These are phyloP conservation scores for Lasiosphaeria ovina DNA, from an alignment of 495 filamentous ascomycete genomes.

Conservation along the genomic window DNA sequence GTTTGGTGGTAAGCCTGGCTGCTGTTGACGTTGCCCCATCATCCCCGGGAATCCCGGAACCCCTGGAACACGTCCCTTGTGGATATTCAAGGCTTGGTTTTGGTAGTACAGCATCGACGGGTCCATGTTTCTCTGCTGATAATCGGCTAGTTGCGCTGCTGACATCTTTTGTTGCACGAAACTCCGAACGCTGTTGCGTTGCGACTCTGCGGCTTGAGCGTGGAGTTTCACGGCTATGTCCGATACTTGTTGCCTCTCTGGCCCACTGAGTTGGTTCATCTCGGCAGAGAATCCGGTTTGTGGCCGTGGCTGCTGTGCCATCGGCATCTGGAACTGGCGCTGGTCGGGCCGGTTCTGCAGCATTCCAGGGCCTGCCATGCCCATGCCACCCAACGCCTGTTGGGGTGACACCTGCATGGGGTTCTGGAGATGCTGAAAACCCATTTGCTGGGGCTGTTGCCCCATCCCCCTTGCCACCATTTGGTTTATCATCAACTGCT, in stretches of 20 bases:
- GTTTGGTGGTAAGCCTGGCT: slow-evolving; percentile 27
- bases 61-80: slow-evolving; percentile 18
- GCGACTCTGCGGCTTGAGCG: slow-evolving; percentile 27
- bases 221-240: slow-evolving; percentile 30
- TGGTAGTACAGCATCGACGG: slow-evolving; percentile 42
- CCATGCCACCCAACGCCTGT: slow-evolving; percentile 34
- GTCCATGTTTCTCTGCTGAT: slow-evolving; percentile 38
- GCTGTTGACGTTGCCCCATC: slow-evolving; percentile 27
- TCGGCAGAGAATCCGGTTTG: background rate
- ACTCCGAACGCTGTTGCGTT: slow-evolving; percentile 32
- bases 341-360: slow-evolving; percentile 32
- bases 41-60: slow-evolving; percentile 7
- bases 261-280: slow-evolving; percentile 24
- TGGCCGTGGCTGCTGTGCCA: slow-evolving; percentile 25
- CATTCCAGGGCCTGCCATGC: slow-evolving; percentile 33
- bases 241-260: slow-evolving; percentile 29
- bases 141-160: slow-evolving; percentile 28
- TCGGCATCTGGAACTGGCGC: slow-evolving; percentile 41
- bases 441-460: slow-evolving; percentile 36
- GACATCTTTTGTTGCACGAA: slow-evolving; percentile 26
- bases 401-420: slow-evolving; percentile 49
- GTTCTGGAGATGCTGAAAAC: slow-evolving; percentile 49
- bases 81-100: slow-evolving; percentile 34
- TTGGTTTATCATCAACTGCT: slow-evolving; percentile 47
- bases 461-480: slow-evolving; percentile 39